Percentiles rank a stretch among this genome's conserved stretches.
Evolutionary conservation across 805 yeast genomes (phyloP).

Genomic region (Starmerella etchellsii): DNA sequence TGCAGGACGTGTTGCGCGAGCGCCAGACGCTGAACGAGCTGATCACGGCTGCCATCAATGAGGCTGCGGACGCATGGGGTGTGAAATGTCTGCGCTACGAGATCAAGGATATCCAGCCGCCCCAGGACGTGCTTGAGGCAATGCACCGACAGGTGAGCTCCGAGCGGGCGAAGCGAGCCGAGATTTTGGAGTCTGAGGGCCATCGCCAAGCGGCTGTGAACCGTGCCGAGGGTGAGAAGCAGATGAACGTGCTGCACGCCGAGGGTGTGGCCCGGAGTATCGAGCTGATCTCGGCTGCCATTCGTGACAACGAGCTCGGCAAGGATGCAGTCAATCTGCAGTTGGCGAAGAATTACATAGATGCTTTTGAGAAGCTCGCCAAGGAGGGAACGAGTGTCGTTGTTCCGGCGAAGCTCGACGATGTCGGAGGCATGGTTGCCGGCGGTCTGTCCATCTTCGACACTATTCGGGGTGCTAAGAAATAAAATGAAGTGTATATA

Average conservation of each 20-base stretch:
- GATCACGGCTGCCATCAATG: slow-evolving; percentile 68
- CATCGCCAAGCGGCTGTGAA: slow-evolving; percentile 66
- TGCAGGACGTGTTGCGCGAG: slow-evolving; percentile 67
- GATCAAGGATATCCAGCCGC: slow-evolving; percentile 80
- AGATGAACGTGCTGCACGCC: slow-evolving; percentile 56
- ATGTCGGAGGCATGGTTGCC: slow-evolving; percentile 61
- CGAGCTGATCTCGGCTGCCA: slow-evolving; percentile 50
- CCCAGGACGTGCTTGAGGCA: slow-evolving; percentile 70
- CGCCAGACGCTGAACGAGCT: slow-evolving; percentile 59
- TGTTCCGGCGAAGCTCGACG: slow-evolving; percentile 63
- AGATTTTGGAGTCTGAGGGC: slow-evolving; percentile 78
- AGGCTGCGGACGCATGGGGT: slow-evolving; percentile 80
- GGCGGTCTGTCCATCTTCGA: slow-evolving; percentile 64
- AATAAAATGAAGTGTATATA: background rate
- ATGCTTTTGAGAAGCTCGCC: slow-evolving; percentile 69
- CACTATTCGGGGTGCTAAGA: slow-evolving; percentile 29
- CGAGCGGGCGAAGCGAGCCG: slow-evolving; percentile 77
- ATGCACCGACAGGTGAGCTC: slow-evolving; percentile 87
- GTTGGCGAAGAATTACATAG: slow-evolving; percentile 73
- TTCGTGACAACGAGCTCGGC: slow-evolving; percentile 56
- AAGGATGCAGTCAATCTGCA: slow-evolving; percentile 63
- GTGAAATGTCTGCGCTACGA: slow-evolving; percentile 72
- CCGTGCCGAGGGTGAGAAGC: slow-evolving; percentile 72
- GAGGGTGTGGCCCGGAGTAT: slow-evolving; percentile 73
- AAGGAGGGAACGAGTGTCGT: slow-evolving; percentile 69